These are phyloP conservation scores for Aspergillus ruber DNA, from an alignment of 2,329 filamentous ascomycete genomes.

Conservation along the genomic window DNA sequence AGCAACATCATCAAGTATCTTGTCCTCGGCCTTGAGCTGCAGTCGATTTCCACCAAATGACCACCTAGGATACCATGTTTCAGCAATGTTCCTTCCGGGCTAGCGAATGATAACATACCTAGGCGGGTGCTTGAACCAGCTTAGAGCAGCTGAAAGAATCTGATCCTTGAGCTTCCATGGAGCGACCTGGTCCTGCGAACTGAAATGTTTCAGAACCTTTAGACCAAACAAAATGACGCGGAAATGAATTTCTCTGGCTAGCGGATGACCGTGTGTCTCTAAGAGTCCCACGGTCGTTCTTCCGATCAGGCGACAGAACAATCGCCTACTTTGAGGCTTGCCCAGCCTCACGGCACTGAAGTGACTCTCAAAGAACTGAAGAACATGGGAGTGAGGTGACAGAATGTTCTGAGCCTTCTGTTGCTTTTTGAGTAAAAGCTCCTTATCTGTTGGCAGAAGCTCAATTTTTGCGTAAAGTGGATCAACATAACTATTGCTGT, in stretches of 20 bases:
- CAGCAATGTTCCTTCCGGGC: constrained; percentile 2
- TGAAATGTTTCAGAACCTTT: constrained; percentile 67
- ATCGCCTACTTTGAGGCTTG: constrained; percentile 70
- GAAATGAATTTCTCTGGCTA: constrained; percentile 87
- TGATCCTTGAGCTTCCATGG: constrained; percentile 84
- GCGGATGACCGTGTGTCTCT: constrained; percentile 67
- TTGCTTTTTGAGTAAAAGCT: constrained; percentile 65
- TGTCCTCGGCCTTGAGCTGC: constrained; percentile 87
- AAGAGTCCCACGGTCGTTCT: constrained; percentile 70
- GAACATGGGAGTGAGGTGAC: constrained; percentile 73
- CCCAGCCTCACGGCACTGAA: constrained; percentile 89
- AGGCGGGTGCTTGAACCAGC: constrained; percentile 79
- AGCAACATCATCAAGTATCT: constrained; percentile 70
- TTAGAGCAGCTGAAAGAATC: constrained; percentile 75
- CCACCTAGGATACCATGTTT: constrained; percentile 52
- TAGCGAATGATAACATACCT: constrained; percentile 37
- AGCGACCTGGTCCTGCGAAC: constrained; percentile 55
- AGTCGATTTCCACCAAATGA: constrained; percentile 91
- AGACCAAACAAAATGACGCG: constrained; percentile 79
- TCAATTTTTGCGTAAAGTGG: constrained; percentile 89
- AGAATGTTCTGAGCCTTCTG: constrained; percentile 75
- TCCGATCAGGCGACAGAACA: constrained; percentile 75
- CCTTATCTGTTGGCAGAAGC: constrained; percentile 83
- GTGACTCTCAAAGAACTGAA: constrained; percentile 89
- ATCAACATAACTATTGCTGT: constrained; percentile 57